Base-by-base conservation (phyloP, 345 rosid genomes). In the Erucastrum elatum region DNA sequence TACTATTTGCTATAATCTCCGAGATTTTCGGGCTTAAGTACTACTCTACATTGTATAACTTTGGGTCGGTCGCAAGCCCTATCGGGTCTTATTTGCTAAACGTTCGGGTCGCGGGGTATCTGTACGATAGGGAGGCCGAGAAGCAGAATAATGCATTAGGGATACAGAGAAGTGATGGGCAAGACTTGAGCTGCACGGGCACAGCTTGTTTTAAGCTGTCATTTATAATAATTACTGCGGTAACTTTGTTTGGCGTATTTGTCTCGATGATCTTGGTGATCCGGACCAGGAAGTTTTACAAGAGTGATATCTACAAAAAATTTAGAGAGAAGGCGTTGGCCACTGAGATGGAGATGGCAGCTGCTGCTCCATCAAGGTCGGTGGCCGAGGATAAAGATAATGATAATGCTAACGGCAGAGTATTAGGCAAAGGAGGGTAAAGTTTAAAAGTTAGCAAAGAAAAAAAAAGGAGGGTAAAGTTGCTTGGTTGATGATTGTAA, bases 11-110 rank as follows among this genome's bases (percentile, higher is more conserved):
- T 17, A 86, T 87, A 12, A 84, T 87, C 61, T 87, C 89, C 0
- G 87, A 87, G 75, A 68, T 87, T 8, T 86, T 87, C 9, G 90
- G 90, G 17, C 87, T 87, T 5, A 86, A 86, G 74, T 84, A 86
- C 74, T 87, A 86, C 75, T 78, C 89, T 8, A 87, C 87, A 0
- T 66, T 87, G 80, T 83, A 83, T 74, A 84, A 86, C 62, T 76
- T 84, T 2, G 89, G 87, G 3, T 68, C 84, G 0, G 69, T 82
- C 29, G 84, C 87, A 0, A 86, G 89, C 63, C 88, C 90, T 1
- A 73, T 84, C 25, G 90, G 90, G 13, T 41, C 85, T 7, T 87
- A 87, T 33, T 67, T 87, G 73, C 80, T 86, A 12, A 86, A 80
- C 61, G 87, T 86, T 16, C 66, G 68, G 15, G 85, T 87, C n/a